These are phyloP conservation scores for Fonsecaea nubica DNA, from an alignment of 2,329 filamentous ascomycete genomes.

Conservation along the genomic window DNA sequence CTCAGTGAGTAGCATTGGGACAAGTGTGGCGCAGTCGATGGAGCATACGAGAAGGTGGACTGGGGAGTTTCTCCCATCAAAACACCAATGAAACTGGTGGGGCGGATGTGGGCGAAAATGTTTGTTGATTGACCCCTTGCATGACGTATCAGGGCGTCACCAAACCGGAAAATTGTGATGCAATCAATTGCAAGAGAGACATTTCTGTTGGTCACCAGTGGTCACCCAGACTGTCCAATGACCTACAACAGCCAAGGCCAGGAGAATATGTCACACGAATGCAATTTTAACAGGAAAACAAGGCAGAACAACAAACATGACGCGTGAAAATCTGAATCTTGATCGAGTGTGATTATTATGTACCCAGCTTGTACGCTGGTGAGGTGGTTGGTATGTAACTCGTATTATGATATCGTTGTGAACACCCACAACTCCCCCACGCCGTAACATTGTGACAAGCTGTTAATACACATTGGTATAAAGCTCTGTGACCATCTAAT, in stretches of 20 bases:
- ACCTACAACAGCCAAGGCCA: not conserved
- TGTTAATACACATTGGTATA: not conserved
- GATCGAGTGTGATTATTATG: not conserved
- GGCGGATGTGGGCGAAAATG: not conserved
- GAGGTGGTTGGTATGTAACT: not conserved
- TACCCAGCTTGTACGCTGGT: not conserved
- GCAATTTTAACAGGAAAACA: not conserved
- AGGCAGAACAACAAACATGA: not conserved
- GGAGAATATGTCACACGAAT: not conserved
- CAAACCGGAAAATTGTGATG: not conserved
- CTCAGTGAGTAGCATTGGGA: not conserved
- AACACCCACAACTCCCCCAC: not conserved
- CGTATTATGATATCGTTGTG: constrained; percentile 1
- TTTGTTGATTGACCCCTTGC: not conserved
- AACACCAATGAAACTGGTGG: not conserved
- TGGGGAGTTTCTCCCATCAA: not conserved
- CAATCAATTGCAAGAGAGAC: not conserved
- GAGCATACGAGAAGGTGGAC: not conserved
- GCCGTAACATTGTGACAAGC: not conserved
- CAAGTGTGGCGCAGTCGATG: not conserved
- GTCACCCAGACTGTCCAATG: not conserved
- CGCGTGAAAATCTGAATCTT: not conserved
- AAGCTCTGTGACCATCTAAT: not conserved
- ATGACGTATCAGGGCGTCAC: constrained; percentile 1
- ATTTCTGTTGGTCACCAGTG: not conserved